A percentile compares a stretch with the other conserved stretches of the same genome.
Evolutionary conservation across 306 rosid species (phyloP).

Genomic region (Spatholobus suberectus): DNA sequence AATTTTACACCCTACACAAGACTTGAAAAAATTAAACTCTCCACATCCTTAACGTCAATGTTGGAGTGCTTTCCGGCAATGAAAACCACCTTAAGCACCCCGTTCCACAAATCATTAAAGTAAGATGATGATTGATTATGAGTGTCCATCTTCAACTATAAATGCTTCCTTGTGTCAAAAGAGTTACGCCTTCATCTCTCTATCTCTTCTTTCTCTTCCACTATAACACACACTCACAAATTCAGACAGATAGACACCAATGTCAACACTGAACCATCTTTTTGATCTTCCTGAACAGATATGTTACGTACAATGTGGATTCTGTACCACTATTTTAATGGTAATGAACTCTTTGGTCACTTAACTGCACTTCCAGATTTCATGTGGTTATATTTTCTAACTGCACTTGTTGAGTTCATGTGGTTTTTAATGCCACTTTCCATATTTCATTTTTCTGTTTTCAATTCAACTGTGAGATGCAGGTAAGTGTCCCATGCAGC

Average conservation of each 20-base stretch:
- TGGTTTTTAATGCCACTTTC: not conserved
- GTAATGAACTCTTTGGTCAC: slow-evolving; percentile 45
- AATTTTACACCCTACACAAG: slow-evolving; percentile 35
- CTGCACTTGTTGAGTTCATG: too few relatives aligned
- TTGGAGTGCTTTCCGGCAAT: slow-evolving; percentile 44
- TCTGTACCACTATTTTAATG: slow-evolving; percentile 81
- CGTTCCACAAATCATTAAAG: slow-evolving; percentile 38
- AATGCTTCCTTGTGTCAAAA: slow-evolving; percentile 47
- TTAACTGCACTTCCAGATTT: not conserved
- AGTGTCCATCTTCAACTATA: slow-evolving; percentile 54
- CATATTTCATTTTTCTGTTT: not conserved
- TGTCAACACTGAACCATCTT: slow-evolving; percentile 72
- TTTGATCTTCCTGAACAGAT: slow-evolving; percentile 86
- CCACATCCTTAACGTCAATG: slow-evolving; percentile 31
- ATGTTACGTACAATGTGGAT: slow-evolving; percentile 90
- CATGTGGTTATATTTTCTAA: too few relatives aligned
- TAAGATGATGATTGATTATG: slow-evolving; percentile 48
- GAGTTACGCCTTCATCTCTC: slow-evolving; percentile 35
- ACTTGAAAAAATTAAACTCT: slow-evolving; percentile 20
- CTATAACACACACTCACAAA: slow-evolving; percentile 1
- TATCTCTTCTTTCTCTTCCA: slow-evolving; percentile 26
- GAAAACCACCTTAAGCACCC: slow-evolving; percentile 41
- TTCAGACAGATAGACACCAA: slow-evolving; percentile 34
- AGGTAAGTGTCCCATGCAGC: slow-evolving; percentile 96
- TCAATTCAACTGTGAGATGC: slow-evolving; percentile 27